A percentile compares a stretch with the other conserved stretches of the same genome.
These are phyloP conservation scores for Venustampulla echinocandica DNA, from an alignment of 495 filamentous ascomycete species.

Conservation along the genomic window DNA sequence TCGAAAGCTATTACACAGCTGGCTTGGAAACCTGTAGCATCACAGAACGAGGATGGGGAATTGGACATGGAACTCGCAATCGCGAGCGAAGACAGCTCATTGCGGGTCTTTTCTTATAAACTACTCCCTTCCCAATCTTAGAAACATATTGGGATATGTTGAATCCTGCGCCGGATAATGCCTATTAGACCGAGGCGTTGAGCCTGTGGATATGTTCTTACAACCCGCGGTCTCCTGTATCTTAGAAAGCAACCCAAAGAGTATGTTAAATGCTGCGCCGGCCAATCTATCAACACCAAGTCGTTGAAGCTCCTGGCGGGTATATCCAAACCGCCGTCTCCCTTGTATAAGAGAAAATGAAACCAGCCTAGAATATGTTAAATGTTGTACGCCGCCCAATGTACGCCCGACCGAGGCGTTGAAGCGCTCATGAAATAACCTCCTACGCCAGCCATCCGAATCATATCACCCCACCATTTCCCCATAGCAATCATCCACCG, in stretches of 20 bases:
- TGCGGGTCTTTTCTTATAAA: constrained; percentile 57
- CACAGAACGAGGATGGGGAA: constrained; percentile 4
- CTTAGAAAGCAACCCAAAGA: constrained; percentile 1
- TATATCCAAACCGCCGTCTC: no score
- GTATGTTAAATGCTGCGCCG: constrained; percentile 23
- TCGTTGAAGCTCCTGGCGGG: no score
- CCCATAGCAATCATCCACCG: not conserved
- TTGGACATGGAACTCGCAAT: constrained; percentile 29
- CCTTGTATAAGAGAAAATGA: no score
- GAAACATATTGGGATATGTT: constrained; percentile 4
- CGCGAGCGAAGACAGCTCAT: constrained; percentile 74
- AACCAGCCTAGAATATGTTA: no score
- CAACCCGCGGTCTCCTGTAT: no score
- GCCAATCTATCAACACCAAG: no score
- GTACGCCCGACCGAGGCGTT: constrained; percentile 11
- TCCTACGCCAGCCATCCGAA: not conserved
- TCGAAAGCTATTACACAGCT: constrained; percentile 68
- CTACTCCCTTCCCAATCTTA: constrained; percentile 1
- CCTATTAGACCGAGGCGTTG: not conserved
- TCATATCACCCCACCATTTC: constrained; percentile 1
- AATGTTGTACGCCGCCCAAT: no score
- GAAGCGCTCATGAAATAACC: constrained; percentile 12
- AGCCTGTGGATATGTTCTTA: not conserved
- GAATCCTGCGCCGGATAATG: not conserved
- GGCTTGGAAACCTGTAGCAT: constrained; percentile 55